Base-by-base conservation (phyloP, 768 basidiomycete genomes). In the Termitomyces sp. region DNA sequence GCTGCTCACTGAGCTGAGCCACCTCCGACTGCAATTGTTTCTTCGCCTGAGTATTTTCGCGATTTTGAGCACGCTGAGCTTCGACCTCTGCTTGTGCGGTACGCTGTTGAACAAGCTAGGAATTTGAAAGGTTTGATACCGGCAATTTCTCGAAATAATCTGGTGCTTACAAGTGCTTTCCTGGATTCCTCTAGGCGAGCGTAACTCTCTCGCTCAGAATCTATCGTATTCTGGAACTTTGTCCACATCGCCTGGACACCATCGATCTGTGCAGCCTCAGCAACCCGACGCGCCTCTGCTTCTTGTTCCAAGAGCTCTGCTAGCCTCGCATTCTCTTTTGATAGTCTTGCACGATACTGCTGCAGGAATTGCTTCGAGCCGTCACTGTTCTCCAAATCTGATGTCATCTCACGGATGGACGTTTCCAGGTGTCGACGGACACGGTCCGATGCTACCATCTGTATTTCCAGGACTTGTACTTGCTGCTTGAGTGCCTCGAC, bases 401-500 rank as follows among this genome's bases (percentile, higher is more conserved):
- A 73, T 4, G 81, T 82, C 63, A 88, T 73, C 31, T 85, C 84
- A 4, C 78, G 78, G 36, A 88, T 68, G 0, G 84, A 81, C 4
- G 73, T 72, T 63, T 87, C 84, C 10, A 88, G 73, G 63, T 88
- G 85, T 46, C 79, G 81, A 29, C 86, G 74, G 55, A 88, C 82
- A 24, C 86, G 81, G 26, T 84, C 82, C 0, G 86, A 87, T 10
- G 85, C 84, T 2, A 77, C 80, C 77, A 88, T 86, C 65, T 84
- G 83, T 46, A 88, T 74, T 61, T 87, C 87, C 18, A 88, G 77
- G 20, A 82, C 75, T 59, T 87, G 84, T 8, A 90, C 80, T 60
- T 90, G 86, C 60, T 84, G 81, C 58, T 79, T 81, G 37, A 85
- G 77, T 6, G 72, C 77, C 49, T 74, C 71, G 34, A 83, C 77